A percentile compares a stretch with the other conserved stretches of the same genome.
Evolutionary conservation across 345 rosid species (phyloP).

Genomic region (Acer campestre): DNA sequence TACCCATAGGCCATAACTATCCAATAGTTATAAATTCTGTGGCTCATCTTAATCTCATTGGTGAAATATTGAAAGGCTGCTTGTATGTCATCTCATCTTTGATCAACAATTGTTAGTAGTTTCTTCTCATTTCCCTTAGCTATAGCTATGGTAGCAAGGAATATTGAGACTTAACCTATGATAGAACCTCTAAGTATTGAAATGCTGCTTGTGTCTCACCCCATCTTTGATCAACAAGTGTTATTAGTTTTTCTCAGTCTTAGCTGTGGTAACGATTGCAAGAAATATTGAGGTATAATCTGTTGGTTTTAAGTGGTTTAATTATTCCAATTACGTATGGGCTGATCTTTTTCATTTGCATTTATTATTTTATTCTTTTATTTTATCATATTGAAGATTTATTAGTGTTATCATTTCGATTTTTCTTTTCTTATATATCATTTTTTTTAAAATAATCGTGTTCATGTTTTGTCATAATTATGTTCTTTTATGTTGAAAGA

Average conservation of each 20-base stretch:
- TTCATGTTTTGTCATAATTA: not conserved
- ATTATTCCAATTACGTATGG: not conserved
- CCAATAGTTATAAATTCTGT: not conserved
- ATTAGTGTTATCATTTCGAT: not conserved
- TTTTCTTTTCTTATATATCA: not conserved
- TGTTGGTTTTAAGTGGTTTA: not conserved
- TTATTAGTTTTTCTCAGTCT: not conserved
- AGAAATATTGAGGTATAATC: not conserved
- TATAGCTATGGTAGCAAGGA: not conserved
- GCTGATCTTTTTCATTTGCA: not conserved
- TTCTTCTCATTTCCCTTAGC: not conserved
- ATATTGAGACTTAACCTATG: not conserved
- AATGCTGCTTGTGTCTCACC: not conserved
- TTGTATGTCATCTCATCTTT: slow-evolving; percentile 1
- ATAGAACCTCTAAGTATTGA: not conserved
- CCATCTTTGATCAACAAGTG: not conserved
- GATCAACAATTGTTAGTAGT: not conserved
- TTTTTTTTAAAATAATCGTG: not conserved
- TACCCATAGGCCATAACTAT: no score
- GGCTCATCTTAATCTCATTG: not conserved
- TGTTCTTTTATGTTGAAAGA: not conserved
- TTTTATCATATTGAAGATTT: not conserved
- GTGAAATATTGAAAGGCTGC: not conserved
- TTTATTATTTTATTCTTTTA: not conserved
- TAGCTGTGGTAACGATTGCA: not conserved